Evolutionary conservation across 441 rosid species (phyloP), one percentile per base, ranked within the genome.

Genomic region (Euphorbia celastroides): DNA sequence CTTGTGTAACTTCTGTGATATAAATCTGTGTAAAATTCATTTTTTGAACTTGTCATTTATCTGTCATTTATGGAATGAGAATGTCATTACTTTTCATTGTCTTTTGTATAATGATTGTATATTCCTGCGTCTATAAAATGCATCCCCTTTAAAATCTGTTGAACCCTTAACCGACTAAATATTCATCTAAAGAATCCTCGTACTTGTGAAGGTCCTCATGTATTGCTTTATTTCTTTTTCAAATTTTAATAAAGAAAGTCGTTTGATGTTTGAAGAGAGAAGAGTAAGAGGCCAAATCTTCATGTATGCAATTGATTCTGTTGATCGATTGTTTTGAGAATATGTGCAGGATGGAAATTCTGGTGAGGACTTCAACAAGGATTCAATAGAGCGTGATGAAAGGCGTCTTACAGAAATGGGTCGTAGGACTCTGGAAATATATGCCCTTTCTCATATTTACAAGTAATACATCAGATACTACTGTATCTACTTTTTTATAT

Each of bases 331-430:
- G 27, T 25, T 50, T 32, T 48, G 10, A 10, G 23, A 17, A 20
- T 58, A 12, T 67, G 13, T 80, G 64, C 81, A 94, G 99, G 97
- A 87, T 70, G 89, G 84, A 36, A 86, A 82, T 81, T 85, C 85
- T 57, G 93, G 92, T 54, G 93, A 89, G 67, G 99, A 88, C 71
- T 85, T 79, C 65, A 87, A 79, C 78, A 87, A 81, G 76, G 96
- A 94, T 81, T 82, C 90, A 30, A 74, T 79, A 78, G 92, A 81
- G 78, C 89, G 85, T 64, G 91, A 94, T 82, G 99, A 90, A 83
- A 90, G 87, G 76, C 90, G 90, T 61, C 88, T 95, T 67, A 92
- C 95, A 31, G 99, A 92, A 71, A 68, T 90, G 77, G 99, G 98
- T 64, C 90, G 96, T 60, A 83, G 93, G 78, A 90, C 98, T 1